Evolutionary conservation across 495 filamentous ascomycete species (phyloP).

Genomic region (Tuber aestivum): DNA sequence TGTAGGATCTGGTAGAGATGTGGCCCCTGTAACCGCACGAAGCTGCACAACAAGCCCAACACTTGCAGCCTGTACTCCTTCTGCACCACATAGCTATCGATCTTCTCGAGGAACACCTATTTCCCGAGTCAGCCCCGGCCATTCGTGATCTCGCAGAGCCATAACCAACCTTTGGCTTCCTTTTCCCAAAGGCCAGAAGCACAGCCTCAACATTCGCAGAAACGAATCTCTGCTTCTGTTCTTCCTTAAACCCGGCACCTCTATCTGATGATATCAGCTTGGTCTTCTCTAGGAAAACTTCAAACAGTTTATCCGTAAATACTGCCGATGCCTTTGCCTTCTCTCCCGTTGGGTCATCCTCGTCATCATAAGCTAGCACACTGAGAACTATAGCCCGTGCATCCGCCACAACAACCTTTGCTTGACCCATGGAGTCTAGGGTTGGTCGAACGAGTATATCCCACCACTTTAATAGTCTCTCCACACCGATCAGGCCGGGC

Average conservation of each 20-base stretch:
- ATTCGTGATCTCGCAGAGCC: conserved; percentile 1
- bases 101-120: conserved; percentile 55
- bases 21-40: conserved; percentile 61
- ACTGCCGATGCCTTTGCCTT: conserved; percentile 45
- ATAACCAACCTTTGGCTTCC: conserved; percentile 56
- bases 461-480: conserved; percentile 60
- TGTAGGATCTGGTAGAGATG: conserved; percentile 64
- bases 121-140: conserved; percentile 29
- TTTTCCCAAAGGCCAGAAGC: conserved; percentile 58
- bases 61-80: conserved; percentile 54
- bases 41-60: conserved; percentile 57
- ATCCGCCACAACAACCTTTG: conserved; percentile 56
- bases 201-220: conserved; percentile 50
- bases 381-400: conserved; percentile 54
- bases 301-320: conserved; percentile 53
- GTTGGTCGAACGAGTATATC: conserved; percentile 56
- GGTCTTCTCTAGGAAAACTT: conserved; percentile 55
- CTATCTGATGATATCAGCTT: conserved; percentile 46
- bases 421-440: conserved; percentile 53
- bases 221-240: conserved; percentile 47
- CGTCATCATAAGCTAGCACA: conserved; percentile 55
- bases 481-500: conserved; percentile 53
- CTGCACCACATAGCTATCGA: conserved; percentile 57
- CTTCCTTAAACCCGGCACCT: conserved; percentile 52
- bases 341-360: conserved; percentile 48